Evolutionary conservation across 2,329 filamentous ascomycete genomes (phyloP).

Genomic region (Sclerotinia sclerotiorum): DNA sequence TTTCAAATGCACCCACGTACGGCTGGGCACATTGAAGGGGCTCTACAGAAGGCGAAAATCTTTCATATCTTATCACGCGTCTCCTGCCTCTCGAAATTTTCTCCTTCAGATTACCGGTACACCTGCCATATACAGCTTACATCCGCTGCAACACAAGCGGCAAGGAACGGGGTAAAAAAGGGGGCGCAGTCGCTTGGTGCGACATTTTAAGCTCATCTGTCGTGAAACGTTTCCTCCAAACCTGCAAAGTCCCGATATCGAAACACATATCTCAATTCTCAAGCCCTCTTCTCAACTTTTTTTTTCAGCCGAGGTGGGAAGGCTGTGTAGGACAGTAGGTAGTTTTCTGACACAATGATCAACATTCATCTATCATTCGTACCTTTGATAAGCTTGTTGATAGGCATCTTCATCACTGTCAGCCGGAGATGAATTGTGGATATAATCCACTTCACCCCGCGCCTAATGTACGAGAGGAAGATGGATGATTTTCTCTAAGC

Average conservation of each 20-base stretch:
- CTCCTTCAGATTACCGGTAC: neutral
- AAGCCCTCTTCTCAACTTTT: neutral
- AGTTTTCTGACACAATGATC: neutral
- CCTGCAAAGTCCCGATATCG: neutral
- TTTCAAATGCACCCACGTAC: neutral
- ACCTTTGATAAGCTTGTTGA: neutral
- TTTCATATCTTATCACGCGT: neutral
- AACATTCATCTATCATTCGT: neutral
- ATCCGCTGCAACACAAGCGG: neutral
- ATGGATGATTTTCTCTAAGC: neutral
- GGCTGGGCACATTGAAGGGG: neutral
- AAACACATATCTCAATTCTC: neutral
- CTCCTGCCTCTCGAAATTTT: neutral
- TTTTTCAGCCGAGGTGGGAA: neutral
- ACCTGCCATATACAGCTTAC: neutral
- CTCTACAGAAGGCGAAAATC: neutral
- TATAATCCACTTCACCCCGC: neutral
- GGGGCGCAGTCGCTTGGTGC: constrained; percentile 17
- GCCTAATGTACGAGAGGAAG: neutral
- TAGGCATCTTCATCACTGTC: neutral
- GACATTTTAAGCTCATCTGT: constrained; percentile 11
- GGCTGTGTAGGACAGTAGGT: neutral
- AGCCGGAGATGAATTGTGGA: neutral
- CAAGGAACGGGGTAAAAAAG: neutral
- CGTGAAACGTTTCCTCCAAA: neutral